A percentile compares a stretch with the other conserved stretches of the same genome.
Evolutionary conservation across 768 basidiomycete species (phyloP).

Genomic region (Fistulinella prunicolor): DNA sequence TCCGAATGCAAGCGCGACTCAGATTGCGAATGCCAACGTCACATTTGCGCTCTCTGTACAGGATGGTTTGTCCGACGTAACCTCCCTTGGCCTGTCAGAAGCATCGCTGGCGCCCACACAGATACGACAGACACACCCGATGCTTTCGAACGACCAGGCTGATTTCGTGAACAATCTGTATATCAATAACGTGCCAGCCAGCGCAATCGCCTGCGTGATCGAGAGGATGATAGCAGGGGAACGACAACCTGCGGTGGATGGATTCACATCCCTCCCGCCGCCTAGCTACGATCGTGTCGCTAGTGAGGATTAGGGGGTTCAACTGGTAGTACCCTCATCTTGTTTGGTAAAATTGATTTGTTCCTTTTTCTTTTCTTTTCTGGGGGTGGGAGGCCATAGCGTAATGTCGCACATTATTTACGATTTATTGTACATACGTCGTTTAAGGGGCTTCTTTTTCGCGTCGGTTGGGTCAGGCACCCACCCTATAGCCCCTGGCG

Average conservation of each 20-base stretch:
- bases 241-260: neutral
- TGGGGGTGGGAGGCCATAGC: too few relatives aligned
- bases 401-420: too few relatives aligned
- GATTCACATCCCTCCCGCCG: slow-evolving; percentile 8
- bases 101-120: neutral
- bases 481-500: too few relatives aligned
- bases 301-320: neutral
- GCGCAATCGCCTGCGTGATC: slow-evolving; percentile 17
- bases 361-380: too few relatives aligned
- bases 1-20: neutral
- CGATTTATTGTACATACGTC: too few relatives aligned
- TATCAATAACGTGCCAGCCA: slow-evolving; percentile 14
- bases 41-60: neutral
- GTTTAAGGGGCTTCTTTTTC: too few relatives aligned
- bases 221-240: slow-evolving; percentile 8
- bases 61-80: neutral
- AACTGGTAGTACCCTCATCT: too few relatives aligned
- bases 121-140: slow-evolving; percentile 8
- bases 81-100: neutral
- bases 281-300: slow-evolving; percentile 13
- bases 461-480: too few relatives aligned
- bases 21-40: neutral
- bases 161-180: slow-evolving; percentile 18
- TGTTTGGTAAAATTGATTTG: too few relatives aligned
- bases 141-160: slow-evolving; percentile 17